Percentiles rank a stretch among this genome's conserved stretches.
phyloP scores from a whole-genome alignment of 441 rosid species.

The Erodium chrysanthum region DNA sequence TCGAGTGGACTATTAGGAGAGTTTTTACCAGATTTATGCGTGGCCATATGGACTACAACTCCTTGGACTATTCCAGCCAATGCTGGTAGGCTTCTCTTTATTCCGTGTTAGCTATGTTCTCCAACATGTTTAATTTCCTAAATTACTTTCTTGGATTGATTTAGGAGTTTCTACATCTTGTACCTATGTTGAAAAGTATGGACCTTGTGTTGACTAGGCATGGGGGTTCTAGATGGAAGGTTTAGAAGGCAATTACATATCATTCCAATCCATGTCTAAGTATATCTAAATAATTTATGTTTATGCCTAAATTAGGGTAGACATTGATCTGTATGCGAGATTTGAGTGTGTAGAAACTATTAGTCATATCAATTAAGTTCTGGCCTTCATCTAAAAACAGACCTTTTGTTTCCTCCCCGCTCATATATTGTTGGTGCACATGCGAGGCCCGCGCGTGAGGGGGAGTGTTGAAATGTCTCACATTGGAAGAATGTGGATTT shows the following conservation, averaged over 20 bases:
- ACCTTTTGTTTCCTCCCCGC: neutral
- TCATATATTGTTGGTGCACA: too few relatives aligned
- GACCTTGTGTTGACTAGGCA: neutral
- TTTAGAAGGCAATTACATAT: neutral
- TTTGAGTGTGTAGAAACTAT: neutral
- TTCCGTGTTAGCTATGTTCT: neutral
- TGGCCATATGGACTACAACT: constrained; percentile 97
- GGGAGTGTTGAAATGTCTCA: too few relatives aligned
- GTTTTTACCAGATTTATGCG: constrained; percentile 58
- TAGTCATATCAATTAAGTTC: neutral
- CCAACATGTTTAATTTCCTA: neutral
- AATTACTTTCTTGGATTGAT: constrained; percentile 1
- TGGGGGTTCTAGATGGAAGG: neutral
- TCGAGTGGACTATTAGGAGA: constrained; percentile 41
- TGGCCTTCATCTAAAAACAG: neutral
- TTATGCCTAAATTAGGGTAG: neutral
- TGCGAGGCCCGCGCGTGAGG: too few relatives aligned
- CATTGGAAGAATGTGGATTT: too few relatives aligned
- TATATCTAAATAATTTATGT: neutral
- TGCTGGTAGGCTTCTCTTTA: constrained; percentile 47
- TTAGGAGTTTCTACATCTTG: constrained; percentile 5
- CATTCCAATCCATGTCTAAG: neutral
- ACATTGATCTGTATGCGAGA: neutral
- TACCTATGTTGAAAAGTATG: neutral
- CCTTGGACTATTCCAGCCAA: constrained; percentile 98